These are phyloP conservation scores for Priceomyces melissophilus DNA, from an alignment of 805 yeast genomes.

Conservation along the genomic window DNA sequence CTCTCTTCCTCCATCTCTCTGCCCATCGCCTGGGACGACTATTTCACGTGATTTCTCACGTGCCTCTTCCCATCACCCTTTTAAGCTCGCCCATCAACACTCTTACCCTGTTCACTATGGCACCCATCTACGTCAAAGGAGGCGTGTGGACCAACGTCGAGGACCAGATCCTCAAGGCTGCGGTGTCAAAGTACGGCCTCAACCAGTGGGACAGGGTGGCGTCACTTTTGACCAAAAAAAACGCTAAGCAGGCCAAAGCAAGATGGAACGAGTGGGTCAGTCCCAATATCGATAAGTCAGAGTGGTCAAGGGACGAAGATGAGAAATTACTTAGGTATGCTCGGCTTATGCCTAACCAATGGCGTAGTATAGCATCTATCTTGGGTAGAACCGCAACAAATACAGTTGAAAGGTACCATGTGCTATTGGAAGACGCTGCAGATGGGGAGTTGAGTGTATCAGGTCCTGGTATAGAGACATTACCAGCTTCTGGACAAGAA, in stretches of 20 bases:
- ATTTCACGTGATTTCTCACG: too few relatives aligned
- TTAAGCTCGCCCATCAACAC: too few relatives aligned
- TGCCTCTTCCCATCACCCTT: too few relatives aligned
- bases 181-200: conserved; percentile 87
- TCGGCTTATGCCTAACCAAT: conserved; percentile 79
- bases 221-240: conserved; percentile 76
- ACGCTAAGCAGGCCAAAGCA: conserved; percentile 88
- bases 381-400: conserved; percentile 84
- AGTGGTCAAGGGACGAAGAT: conserved; percentile 79
- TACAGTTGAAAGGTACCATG: conserved; percentile 82
- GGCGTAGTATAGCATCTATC: conserved; percentile 85
- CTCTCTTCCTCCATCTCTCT: too few relatives aligned
- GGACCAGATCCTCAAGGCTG: conserved; percentile 87
- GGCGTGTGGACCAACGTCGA: conserved; percentile 86
- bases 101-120: too few relatives aligned
- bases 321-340: conserved; percentile 63
- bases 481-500: conserved; percentile 37
- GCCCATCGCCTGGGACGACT: too few relatives aligned
- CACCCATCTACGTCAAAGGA: conserved; percentile 73
- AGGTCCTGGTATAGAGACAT: conserved; percentile 54
- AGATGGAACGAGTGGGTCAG: conserved; percentile 89
- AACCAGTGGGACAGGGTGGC: conserved; percentile 95
- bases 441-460: conserved; percentile 37
- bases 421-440: conserved; percentile 51
- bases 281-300: conserved; percentile 61